Base-by-base conservation (phyloP, 164 flowering plant genomes). In the Vitis labrusca region DNA sequence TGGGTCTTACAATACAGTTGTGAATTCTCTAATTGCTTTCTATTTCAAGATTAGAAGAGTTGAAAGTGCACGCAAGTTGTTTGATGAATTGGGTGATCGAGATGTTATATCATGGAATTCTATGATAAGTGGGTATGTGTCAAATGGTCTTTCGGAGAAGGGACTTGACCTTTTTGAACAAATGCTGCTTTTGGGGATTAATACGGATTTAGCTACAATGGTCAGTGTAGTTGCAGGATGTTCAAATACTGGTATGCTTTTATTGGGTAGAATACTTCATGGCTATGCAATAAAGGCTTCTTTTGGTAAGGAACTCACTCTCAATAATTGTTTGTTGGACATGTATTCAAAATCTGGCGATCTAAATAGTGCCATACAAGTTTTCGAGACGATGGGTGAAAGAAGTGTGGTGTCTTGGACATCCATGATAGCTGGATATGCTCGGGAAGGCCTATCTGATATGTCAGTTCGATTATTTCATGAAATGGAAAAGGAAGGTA, bases 31-130 rank as follows among this genome's bases (percentile, higher is more conserved):
- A 30, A 79, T 86, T 53, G 68, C 88, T 1, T 84, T 83, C 17
- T 88, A 90, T 62, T 79, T 79, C 47, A 88, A 72, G 74, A 58
- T 75, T 68, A 69, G 75, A 74, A 76, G 71, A 49, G 61, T 77
- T 59, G 77, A 73, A 15, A 71, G 71, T 69, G 92, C 91, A 57
- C 52, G 60, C 29, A 74, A 78, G 71, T 57, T 88, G 85, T 90
- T 90, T 63, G 92, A 80, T 65, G 81, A 73, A 76, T 76, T 86
- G 91, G 56, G 16, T 74, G 89, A 80, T 10, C 62, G 87, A 70
- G 95, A 88, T 78, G 82, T 82, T 55, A 80, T 90, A 37, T 80
- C 94, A 0, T 90, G 91, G 91, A 90, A 90, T 74, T 84, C 91
- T 0, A 82, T 86, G 85, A 83, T 88, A 37, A 84, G 87, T 68